Percentiles rank a stretch among this genome's conserved stretches.
phyloP scores from a whole-genome alignment of 1,284 basidiomycete species.

The Papiliotrema nemorosa region DNA sequence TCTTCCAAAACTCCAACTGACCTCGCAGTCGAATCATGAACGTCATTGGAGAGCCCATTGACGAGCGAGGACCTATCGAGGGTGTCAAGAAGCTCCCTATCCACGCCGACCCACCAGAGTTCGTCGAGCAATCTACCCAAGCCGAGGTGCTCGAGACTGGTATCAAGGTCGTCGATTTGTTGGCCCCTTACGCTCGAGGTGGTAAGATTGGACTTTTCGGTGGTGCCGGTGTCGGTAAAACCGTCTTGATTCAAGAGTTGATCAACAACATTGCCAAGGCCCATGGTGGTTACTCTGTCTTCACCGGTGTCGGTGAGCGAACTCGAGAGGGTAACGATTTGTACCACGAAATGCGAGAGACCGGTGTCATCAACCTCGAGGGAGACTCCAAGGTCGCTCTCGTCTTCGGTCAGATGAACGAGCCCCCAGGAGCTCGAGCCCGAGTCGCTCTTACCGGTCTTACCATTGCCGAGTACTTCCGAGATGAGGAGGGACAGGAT shows the following conservation, averaged over 20 bases:
- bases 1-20: slow-evolving; percentile 6
- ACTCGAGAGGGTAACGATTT: slow-evolving; percentile 99
- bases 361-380: slow-evolving; percentile 98
- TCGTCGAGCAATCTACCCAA: slow-evolving; percentile 97
- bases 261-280: slow-evolving; percentile 99
- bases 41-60: slow-evolving; percentile 99
- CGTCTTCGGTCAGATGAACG: slow-evolving; percentile 99
- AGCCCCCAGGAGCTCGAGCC: slow-evolving; percentile 99
- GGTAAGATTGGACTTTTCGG: slow-evolving; percentile 99
- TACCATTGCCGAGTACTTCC: slow-evolving; percentile 99
- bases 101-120: slow-evolving; percentile 92
- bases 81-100: slow-evolving; percentile 86
- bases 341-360: slow-evolving; percentile 99
- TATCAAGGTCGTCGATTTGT: slow-evolving; percentile 99
- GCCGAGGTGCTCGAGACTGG: slow-evolving; percentile 98
- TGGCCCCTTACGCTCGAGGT: slow-evolving; percentile 99
- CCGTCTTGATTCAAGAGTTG: slow-evolving; percentile 91
- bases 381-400: slow-evolving; percentile 99
- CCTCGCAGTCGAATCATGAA: slow-evolving; percentile 84
- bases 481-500: slow-evolving; percentile 99
- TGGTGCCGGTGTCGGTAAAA: slow-evolving; percentile 99
- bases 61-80: slow-evolving; percentile 97
- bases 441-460: slow-evolving; percentile 98
- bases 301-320: slow-evolving; percentile 96
- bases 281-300: slow-evolving; percentile 99